phyloP scores from a whole-genome alignment of 169 alveolate genomes.

The Cryptosporidium bovis region DNA sequence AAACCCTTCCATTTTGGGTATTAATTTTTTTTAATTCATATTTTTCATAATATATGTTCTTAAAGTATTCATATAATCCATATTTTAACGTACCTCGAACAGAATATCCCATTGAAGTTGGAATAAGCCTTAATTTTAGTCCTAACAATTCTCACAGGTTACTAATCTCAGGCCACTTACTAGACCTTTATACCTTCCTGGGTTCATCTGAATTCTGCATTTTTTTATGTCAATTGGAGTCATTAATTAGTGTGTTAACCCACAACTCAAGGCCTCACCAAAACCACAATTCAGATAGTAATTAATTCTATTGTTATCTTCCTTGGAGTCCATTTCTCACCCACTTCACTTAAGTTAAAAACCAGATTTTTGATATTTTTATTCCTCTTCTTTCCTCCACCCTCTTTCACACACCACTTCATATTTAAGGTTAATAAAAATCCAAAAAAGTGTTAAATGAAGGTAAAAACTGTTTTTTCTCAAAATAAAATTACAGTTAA shows the following conservation, averaged over 20 bases:
- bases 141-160: conserved; percentile 90
- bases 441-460: too few relatives aligned
- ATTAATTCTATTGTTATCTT: too few relatives aligned
- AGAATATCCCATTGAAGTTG: conserved; percentile 97
- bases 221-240: conserved; percentile 96
- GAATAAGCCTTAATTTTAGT: conserved; percentile 95
- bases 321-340: not conserved
- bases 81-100: conserved; percentile 97
- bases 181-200: conserved; percentile 87
- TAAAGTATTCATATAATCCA: conserved; percentile 97
- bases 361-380: too few relatives aligned
- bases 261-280: conserved; percentile 97
- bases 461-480: too few relatives aligned
- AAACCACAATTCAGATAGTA: conserved; percentile 95
- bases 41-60: conserved; percentile 89
- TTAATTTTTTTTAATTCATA: conserved; percentile 83
- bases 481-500: too few relatives aligned
- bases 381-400: too few relatives aligned
- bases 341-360: not conserved
- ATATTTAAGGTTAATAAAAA: too few relatives aligned
- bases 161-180: conserved; percentile 82
- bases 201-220: conserved; percentile 95
- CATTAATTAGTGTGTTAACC: conserved; percentile 95
- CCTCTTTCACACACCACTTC: too few relatives aligned
- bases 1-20: conserved; percentile 84